These are phyloP conservation scores for Ceratocystiopsis brevicomis DNA, from an alignment of 2,329 filamentous ascomycete species.

Conservation along the genomic window DNA sequence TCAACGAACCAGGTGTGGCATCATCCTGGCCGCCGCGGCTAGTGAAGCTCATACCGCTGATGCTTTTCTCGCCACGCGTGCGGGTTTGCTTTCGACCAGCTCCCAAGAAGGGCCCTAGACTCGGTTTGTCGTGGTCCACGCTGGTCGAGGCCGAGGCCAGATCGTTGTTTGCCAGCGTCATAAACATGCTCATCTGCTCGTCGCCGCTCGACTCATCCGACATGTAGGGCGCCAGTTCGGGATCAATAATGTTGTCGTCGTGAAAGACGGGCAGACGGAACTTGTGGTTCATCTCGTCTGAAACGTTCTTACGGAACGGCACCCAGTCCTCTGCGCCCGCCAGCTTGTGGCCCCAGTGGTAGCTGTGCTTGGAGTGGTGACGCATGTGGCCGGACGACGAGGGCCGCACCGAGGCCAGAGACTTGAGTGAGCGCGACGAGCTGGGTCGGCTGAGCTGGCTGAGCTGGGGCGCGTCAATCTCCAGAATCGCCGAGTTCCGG, in stretches of 20 bases:
- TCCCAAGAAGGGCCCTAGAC: slow-evolving; percentile 52
- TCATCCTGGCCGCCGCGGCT: slow-evolving; percentile 36
- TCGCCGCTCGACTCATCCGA: slow-evolving; percentile 91
- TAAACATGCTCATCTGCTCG: slow-evolving; percentile 76
- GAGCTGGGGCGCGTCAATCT: slow-evolving; percentile 70
- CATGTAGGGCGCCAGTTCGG: slow-evolving; percentile 84
- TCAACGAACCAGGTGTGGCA: slow-evolving; percentile 12
- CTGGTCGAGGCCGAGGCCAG: slow-evolving; percentile 42
- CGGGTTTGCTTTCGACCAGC: slow-evolving; percentile 54
- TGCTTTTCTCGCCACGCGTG: slow-evolving; percentile 56
- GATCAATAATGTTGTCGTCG: slow-evolving; percentile 95
- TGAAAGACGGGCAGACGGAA: slow-evolving; percentile 76
- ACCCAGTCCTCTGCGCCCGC: slow-evolving; percentile 57
- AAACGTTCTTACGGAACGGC: slow-evolving; percentile 61
- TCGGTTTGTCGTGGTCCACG: slow-evolving; percentile 55
- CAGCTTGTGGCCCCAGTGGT: slow-evolving; percentile 56
- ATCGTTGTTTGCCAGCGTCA: slow-evolving; percentile 49
- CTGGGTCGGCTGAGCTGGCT: slow-evolving; percentile 75
- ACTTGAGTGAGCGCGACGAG: slow-evolving; percentile 76
- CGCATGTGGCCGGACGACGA: slow-evolving; percentile 66
- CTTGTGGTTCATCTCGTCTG: slow-evolving; percentile 46
- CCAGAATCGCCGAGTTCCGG: slow-evolving; percentile 70
- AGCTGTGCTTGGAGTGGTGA: slow-evolving; percentile 73
- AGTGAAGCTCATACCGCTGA: slow-evolving; percentile 49
- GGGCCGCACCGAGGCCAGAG: slow-evolving; percentile 47